Percentiles rank a stretch among this genome's conserved stretches.
phyloP scores from a whole-genome alignment of 495 filamentous ascomycete genomes.

The Podospora appendiculata region DNA sequence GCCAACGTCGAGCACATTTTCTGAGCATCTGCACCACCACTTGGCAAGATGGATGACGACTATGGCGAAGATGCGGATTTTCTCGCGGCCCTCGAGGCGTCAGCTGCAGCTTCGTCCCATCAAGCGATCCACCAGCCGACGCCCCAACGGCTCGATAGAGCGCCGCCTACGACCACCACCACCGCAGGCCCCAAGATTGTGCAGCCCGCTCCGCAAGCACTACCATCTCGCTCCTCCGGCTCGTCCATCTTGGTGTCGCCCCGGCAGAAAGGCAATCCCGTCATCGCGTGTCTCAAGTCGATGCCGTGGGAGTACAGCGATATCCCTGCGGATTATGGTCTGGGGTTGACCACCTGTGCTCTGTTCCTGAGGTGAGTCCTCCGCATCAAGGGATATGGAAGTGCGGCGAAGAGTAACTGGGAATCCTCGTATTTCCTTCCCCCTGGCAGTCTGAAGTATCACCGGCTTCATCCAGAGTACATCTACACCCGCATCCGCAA shows the following conservation, averaged over 20 bases:
- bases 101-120: conserved; percentile 4
- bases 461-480: conserved; percentile 95
- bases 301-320: conserved; percentile 97
- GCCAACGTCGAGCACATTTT: too few species aligned
- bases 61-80: conserved; percentile 55
- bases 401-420: too few species aligned
- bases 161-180: conserved; percentile 18
- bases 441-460: conserved; percentile 74
- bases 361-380: conserved; percentile 57
- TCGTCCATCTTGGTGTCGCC: conserved; percentile 78
- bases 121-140: conserved; percentile 30
- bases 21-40: too few species aligned
- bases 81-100: conserved; percentile 42
- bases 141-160: conserved; percentile 37
- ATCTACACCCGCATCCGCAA: conserved; percentile 85
- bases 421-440: neutral
- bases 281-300: conserved; percentile 70
- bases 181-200: conserved; percentile 49
- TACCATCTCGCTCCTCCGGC: conserved; percentile 57
- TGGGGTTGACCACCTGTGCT: conserved; percentile 82
- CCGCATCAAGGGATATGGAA: too few species aligned
- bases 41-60: conserved; percentile 42
- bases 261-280: conserved; percentile 88
- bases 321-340: conserved; percentile 85
- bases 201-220: conserved; percentile 80